Conservation (phyloP, 2,329 filamentous ascomycete species). For the Cadophora sp. region DNA sequence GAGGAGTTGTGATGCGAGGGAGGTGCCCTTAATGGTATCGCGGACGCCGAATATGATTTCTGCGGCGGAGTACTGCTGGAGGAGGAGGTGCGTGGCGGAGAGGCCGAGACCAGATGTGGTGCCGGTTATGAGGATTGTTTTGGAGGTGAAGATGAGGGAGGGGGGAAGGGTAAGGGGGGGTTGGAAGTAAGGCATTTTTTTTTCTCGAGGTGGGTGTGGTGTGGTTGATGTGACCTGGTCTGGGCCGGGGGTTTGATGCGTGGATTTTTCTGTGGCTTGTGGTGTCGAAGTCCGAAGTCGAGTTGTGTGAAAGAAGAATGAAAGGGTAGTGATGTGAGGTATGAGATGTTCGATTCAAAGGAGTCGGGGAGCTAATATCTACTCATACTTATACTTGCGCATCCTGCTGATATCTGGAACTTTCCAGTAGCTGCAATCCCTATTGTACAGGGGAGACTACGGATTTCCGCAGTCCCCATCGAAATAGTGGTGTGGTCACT, state of each 20-base stretch:
- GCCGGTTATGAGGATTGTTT: slow-evolving; percentile 28
- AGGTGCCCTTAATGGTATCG: slow-evolving; percentile 14
- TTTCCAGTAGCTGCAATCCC: no score
- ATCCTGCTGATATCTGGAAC: no score
- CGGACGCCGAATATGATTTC: slow-evolving; percentile 24
- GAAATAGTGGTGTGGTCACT: neutral
- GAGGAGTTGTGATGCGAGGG: slow-evolving; percentile 14
- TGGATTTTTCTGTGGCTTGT: no score
- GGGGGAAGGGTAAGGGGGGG: slow-evolving; percentile 12
- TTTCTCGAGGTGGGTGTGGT: neutral
- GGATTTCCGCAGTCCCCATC: neutral
- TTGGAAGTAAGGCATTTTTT: slow-evolving; percentile 17
- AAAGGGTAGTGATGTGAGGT: no score
- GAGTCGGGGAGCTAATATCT: no score
- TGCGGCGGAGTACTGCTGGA: slow-evolving; percentile 13
- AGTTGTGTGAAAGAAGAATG: no score
- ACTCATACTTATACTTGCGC: no score
- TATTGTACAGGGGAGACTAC: no score
- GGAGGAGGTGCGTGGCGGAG: slow-evolving; percentile 19
- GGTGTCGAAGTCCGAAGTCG: no score
- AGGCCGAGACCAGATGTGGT: slow-evolving; percentile 23
- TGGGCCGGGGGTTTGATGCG: no score
- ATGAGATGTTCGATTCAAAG: no score
- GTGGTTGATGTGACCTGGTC: no score
- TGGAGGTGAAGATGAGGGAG: slow-evolving; percentile 2